Conservation (phyloP, 805 yeast species). For the Wickerhamomyces chaumierensis region DNA sequence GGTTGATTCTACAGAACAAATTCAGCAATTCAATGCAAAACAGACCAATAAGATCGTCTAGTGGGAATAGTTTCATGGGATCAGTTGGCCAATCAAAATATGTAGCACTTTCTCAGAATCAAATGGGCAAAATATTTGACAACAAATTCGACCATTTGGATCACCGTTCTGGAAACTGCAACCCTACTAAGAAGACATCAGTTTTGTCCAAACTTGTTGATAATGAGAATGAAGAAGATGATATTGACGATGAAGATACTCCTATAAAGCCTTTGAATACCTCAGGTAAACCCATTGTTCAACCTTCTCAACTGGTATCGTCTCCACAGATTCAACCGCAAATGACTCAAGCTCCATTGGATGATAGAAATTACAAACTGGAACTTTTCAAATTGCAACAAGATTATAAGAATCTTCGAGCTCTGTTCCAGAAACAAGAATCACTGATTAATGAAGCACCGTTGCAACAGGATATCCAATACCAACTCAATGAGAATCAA, state of each 20-base stretch:
- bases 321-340: not conserved
- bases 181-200: not conserved
- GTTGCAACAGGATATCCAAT: not conserved
- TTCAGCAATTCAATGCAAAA: constrained; percentile 1
- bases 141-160: constrained; percentile 1
- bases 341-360: not conserved
- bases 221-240: constrained; percentile 1
- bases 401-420: not conserved
- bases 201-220: not conserved
- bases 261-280: not conserved
- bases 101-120: constrained; percentile 9
- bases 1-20: constrained; percentile 16
- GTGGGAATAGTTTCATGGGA: not conserved
- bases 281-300: not conserved
- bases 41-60: not conserved
- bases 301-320: not conserved
- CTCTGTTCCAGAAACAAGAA: not conserved
- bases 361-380: not conserved
- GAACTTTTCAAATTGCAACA: not conserved
- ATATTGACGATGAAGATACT: not conserved
- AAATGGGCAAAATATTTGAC: constrained; percentile 12
- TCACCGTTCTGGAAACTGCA: not conserved
- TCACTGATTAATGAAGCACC: constrained; percentile 2
- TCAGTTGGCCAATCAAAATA: constrained; percentile 2
- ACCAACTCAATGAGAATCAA: not conserved